These are phyloP conservation scores for Wickerhamomyces mucosus DNA, from an alignment of 805 yeast genomes.

Conservation along the genomic window DNA sequence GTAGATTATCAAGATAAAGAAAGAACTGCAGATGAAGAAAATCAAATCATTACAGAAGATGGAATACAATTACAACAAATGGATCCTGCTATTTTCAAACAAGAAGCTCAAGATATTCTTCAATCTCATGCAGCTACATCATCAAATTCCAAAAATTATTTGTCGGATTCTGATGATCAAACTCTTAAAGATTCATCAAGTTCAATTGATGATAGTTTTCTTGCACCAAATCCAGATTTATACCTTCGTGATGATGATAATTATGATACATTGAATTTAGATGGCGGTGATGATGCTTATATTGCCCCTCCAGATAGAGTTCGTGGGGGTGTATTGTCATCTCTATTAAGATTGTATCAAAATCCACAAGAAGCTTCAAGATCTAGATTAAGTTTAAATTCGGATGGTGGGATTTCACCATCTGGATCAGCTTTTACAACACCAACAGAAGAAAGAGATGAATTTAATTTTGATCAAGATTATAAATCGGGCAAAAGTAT, in stretches of 20 bases:
- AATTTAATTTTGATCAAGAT: conserved; percentile 3
- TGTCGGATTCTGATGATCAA: conserved; percentile 8
- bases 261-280: conserved; percentile 21
- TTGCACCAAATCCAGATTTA: conserved; percentile 35
- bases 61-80: conserved; percentile 37
- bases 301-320: conserved; percentile 57
- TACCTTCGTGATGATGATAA: conserved; percentile 22
- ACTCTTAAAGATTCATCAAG: conserved; percentile 18
- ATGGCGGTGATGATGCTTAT: conserved; percentile 26
- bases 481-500: conserved; percentile 1
- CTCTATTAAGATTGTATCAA: conserved; percentile 63
- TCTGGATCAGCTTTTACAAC: conserved; percentile 10
- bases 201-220: conserved; percentile 17
- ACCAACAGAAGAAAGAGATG: conserved; percentile 9
- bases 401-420: conserved; percentile 10
- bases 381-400: conserved; percentile 12
- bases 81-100: conserved; percentile 31
- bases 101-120: conserved; percentile 48
- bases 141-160: neutral
- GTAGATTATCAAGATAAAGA: conserved; percentile 5
- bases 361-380: conserved; percentile 23
- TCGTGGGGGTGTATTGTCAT: conserved; percentile 79
- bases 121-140: conserved; percentile 30
- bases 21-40: conserved; percentile 26
- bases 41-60: conserved; percentile 20